Base-by-base conservation (phyloP, 2,329 filamentous ascomycete species). In the Penicillium freii region DNA sequence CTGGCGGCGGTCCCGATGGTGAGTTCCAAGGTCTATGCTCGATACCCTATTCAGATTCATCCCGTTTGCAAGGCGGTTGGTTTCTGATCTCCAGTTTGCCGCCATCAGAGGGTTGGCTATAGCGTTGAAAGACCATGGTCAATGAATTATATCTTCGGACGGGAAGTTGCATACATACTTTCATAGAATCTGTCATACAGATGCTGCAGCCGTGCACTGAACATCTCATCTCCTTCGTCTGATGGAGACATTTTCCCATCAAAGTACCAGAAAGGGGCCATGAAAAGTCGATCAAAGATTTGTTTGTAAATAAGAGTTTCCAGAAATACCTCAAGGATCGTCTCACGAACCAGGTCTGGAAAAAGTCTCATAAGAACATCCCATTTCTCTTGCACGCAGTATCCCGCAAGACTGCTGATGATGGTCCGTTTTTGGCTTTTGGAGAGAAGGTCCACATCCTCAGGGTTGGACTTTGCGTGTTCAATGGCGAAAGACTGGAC, bases 1-100 rank as follows among this genome's bases (percentile, higher is more conserved):
- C 7, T 44, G 4, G 42, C 42, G 42, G 42, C 42, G 42, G 4
- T 44, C 23, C 7, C 4, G 23, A 44, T 44, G 23, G 8, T 44
- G 4, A 11, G 5, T 17, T 7, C 15, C 42, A 44, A 44, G 42
- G 10, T 4, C 1, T n/a, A 9, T 44, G 9, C 5, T 11, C 9
- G 42, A 3, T 17, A 23, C 42, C 23, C 6, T 13, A 1, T 5
- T 0, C n/a, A 6, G 1, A 9, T 11, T 1, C 15, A 5, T 11
- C 42, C 23, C 10, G 17, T 44, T 44, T n/a, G 23, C 23, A n/a
- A 44, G 42, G 42, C 42, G 42, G 15, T 10, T 17, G 1, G 42
- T 44, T 27, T 44, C 42, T 9, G 42, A 44, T 44, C 42, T 27
- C 42, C 42, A 44, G 2, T 27, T 15, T 44, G 23, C 23, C 5